Base-by-base conservation (phyloP, 1,284 basidiomycete species). In the Amylostereum chailletii region DNA sequence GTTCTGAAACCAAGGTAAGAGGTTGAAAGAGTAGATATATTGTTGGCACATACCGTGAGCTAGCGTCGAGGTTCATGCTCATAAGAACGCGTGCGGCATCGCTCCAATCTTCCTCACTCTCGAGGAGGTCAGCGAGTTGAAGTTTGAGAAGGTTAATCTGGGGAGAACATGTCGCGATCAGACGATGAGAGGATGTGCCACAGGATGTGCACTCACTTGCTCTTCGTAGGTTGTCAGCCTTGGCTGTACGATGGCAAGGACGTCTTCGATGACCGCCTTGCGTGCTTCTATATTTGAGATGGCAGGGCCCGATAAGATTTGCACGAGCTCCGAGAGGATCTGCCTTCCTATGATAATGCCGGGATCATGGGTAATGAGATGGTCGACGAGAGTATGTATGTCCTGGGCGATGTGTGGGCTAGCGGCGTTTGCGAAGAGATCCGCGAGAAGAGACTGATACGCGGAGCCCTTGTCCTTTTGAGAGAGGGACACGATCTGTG, bases 11-110 rank as follows among this genome's bases (percentile, higher is more conserved):
- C 6, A 37, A 29, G 44, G 26, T 36, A 42, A 44, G 38, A 44
- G 10, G 47, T 44, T 34, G 34, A 44, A 26, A 19, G 27, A 32
- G 44, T n/a, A 36, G 30, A 27, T 45, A 39, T 50, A 37, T 39
- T 9, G 30, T 30, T 34, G 30, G 19, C 33, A 55, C 75, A 58
- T 56, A 90, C 92, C 90, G 76, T 60, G 88, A 85, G n/a, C 85
- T 83, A n/a, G 90, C 86, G 60, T 98, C 94, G 36, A 96, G 72
- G 1, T 91, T 90, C 42, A 97, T 92, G 37, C 84, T 84, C 76
- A 91, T 94, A 34, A 99, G 76, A 7, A 94, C 86, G 41, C 82
- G 81, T 1, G 96, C 96, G 10, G 96, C 93, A 45, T 85, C 89
- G 52, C 81, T 83, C 89, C 93, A 99, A 62, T 93, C 91, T 63